These are phyloP conservation scores for Hanseniaspora thailandica DNA, from an alignment of 805 yeast species.

Conservation along the genomic window DNA sequence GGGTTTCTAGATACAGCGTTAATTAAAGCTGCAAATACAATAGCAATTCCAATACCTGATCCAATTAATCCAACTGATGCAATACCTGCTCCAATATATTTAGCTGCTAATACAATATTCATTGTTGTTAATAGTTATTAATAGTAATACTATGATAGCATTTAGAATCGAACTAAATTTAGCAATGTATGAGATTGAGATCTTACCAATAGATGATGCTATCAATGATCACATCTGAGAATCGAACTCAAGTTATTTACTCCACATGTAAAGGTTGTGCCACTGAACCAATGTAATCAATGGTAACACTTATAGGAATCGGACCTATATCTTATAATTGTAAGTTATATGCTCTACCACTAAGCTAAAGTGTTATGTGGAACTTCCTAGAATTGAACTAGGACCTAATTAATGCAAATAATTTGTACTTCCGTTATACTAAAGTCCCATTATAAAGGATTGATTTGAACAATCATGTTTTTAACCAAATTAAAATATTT, in stretches of 20 bases:
- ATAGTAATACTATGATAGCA: background rate
- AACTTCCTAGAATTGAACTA: background rate
- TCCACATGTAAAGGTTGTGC: too few species aligned
- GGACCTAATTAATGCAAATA: background rate
- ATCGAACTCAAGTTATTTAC: too few species aligned
- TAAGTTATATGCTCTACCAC: background rate
- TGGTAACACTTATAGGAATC: background rate
- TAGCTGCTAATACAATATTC: slow-evolving; percentile 15
- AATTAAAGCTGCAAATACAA: slow-evolving; percentile 16
- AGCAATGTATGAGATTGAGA: background rate
- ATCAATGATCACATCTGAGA: too few species aligned
- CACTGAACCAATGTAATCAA: too few species aligned
- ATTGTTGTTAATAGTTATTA: background rate
- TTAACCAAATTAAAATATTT: background rate
- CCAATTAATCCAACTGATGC: slow-evolving; percentile 15
- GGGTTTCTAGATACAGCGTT: slow-evolving; percentile 16
- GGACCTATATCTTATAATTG: background rate
- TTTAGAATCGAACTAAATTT: background rate
- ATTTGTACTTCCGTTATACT: background rate
- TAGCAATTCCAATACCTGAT: slow-evolving; percentile 15
- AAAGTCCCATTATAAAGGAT: background rate
- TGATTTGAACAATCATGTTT: background rate
- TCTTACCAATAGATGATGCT: background rate
- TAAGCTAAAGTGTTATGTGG: background rate
- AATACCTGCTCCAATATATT: slow-evolving; percentile 16